Evolutionary conservation across 768 basidiomycete genomes (phyloP).

Genomic region (Roridomyces roridus): DNA sequence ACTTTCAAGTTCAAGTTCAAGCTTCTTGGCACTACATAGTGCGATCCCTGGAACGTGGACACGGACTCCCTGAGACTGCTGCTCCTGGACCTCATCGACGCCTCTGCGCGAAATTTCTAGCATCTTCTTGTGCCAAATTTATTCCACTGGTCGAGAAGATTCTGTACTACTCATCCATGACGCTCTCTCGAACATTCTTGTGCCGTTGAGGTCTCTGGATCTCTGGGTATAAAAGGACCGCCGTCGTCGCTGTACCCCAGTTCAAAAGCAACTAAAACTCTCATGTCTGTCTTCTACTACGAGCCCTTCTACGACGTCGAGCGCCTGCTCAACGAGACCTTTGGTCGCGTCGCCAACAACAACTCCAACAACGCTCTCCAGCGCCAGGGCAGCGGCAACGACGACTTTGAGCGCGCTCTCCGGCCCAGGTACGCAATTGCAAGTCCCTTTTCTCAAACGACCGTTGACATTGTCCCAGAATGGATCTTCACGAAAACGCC

Average conservation of each 20-base stretch:
- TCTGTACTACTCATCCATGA: background rate
- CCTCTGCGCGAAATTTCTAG: background rate
- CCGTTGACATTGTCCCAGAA: constrained; percentile 35
- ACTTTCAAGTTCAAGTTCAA: no score
- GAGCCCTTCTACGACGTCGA: constrained; percentile 53
- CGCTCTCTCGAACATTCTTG: constrained; percentile 11
- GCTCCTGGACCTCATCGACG: no score
- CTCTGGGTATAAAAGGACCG: constrained; percentile 6
- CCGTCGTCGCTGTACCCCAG: background rate
- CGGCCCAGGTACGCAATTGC: constrained; percentile 39
- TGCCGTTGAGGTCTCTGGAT: background rate
- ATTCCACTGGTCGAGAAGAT: background rate
- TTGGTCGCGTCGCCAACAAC: constrained; percentile 16
- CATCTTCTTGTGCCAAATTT: background rate
- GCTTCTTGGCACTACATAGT: no score
- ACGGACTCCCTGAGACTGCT: no score
- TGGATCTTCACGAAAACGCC: constrained; percentile 62
- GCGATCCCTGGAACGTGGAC: no score
- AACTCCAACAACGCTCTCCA: constrained; percentile 13
- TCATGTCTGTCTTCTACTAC: constrained; percentile 42
- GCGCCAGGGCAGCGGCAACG: constrained; percentile 7
- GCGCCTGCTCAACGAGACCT: constrained; percentile 50
- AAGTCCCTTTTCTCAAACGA: background rate
- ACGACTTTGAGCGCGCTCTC: constrained; percentile 23
- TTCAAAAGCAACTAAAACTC: background rate